A percentile compares a stretch with the other conserved stretches of the same genome.
phyloP scores from a whole-genome alignment of 495 filamentous ascomycete species.

The Lasiosphaeria miniovina region DNA sequence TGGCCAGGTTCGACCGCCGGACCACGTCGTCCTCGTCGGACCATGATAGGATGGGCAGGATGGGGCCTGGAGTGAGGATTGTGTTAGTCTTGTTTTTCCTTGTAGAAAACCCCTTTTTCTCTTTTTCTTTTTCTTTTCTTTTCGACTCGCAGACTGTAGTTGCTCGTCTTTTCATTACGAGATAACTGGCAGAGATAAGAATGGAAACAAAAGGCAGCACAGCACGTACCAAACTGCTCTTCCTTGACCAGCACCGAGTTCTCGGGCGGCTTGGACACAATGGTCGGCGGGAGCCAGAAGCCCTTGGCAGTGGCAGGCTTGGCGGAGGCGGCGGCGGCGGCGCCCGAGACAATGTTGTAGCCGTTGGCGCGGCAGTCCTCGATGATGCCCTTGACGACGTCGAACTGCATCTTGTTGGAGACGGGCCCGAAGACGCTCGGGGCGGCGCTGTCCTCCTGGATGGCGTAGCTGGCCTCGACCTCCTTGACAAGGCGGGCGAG shows the following conservation, averaged over 20 bases:
- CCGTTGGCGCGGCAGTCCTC: slow-evolving; percentile 43
- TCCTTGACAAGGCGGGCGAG: slow-evolving; percentile 52
- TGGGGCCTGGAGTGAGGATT: slow-evolving; percentile 37
- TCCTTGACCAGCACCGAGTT: slow-evolving; percentile 42
- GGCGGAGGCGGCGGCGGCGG: slow-evolving; percentile 25
- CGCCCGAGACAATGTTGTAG: slow-evolving; percentile 42
- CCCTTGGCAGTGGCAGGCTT: slow-evolving; percentile 30
- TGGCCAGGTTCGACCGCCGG: slow-evolving; percentile 52
- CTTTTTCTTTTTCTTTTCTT: too few species aligned
- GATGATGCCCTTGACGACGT: slow-evolving; percentile 49
- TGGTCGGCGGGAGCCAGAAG: slow-evolving; percentile 48
- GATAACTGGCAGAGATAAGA: too few species aligned
- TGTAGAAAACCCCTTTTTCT: not conserved
- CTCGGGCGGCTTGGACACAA: slow-evolving; percentile 48
- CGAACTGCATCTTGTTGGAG: slow-evolving; percentile 59
- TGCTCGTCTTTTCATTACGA: slow-evolving; percentile 6
- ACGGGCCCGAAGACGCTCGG: slow-evolving; percentile 53
- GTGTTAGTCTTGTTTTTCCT: not conserved
- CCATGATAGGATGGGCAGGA: slow-evolving; percentile 57
- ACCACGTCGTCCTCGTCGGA: slow-evolving; percentile 57
- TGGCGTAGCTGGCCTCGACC: slow-evolving; percentile 46
- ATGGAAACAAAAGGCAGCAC: not conserved
- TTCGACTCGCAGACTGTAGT: not conserved
- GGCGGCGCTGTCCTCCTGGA: slow-evolving; percentile 43
- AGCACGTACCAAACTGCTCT: slow-evolving; percentile 48